Conservation (phyloP, 805 yeast species). For the Starmerella asiatica region DNA sequence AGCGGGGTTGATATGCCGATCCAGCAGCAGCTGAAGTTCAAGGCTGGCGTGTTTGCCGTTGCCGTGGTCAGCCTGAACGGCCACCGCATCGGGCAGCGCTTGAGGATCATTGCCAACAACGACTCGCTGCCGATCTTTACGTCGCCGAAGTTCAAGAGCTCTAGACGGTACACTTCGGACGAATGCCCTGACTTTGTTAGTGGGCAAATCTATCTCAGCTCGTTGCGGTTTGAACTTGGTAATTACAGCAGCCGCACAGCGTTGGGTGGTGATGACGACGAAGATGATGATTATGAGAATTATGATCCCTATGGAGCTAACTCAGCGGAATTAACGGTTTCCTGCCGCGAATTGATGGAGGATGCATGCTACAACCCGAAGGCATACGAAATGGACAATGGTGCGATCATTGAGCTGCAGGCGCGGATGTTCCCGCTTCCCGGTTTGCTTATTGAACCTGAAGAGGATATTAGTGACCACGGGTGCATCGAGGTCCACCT, state of each 20-base stretch:
- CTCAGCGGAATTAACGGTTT: slow-evolving; percentile 37
- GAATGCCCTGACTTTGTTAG: slow-evolving; percentile 22
- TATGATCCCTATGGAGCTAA: slow-evolving; percentile 10
- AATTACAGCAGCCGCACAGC: slow-evolving; percentile 8
- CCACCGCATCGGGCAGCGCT: slow-evolving; percentile 34
- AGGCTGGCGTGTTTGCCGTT: slow-evolving; percentile 64
- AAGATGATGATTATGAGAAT: slow-evolving; percentile 28
- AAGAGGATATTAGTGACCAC: slow-evolving; percentile 60
- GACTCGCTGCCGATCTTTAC: slow-evolving; percentile 51
- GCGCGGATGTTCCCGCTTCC: slow-evolving; percentile 65
- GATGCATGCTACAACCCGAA: slow-evolving; percentile 19
- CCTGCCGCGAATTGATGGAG: slow-evolving; percentile 27
- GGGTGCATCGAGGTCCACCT: slow-evolving; percentile 57
- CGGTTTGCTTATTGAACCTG: slow-evolving; percentile 46
- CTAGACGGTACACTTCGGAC: slow-evolving; percentile 16
- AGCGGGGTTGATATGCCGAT: slow-evolving; percentile 24
- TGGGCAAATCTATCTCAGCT: slow-evolving; percentile 19
- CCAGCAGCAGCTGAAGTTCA: slow-evolving; percentile 42
- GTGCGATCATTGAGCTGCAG: slow-evolving; percentile 15
- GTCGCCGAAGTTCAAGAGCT: slow-evolving; percentile 41
- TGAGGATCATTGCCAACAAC: slow-evolving; percentile 70
- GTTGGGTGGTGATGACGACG: slow-evolving; percentile 10
- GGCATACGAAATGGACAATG: slow-evolving; percentile 13
- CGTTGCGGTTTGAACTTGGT: slow-evolving; percentile 20
- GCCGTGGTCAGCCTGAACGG: slow-evolving; percentile 32